Percentiles rank a stretch among this genome's conserved stretches.
phyloP scores from a whole-genome alignment of 1,284 basidiomycete genomes.

The Pholiota adiposa region DNA sequence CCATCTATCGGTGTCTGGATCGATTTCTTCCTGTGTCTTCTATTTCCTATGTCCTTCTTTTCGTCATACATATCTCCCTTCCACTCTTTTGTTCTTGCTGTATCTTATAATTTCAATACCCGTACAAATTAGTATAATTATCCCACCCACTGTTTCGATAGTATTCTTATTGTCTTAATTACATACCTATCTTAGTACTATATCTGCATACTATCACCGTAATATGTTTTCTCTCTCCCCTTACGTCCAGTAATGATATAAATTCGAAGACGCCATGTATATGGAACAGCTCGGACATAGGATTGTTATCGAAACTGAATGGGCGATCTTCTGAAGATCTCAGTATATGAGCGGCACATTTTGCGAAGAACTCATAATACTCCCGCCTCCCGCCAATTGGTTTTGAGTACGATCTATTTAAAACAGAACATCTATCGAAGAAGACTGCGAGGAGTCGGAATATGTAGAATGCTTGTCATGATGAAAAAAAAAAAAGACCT shows the following conservation, averaged over 20 bases:
- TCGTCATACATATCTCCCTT: background rate
- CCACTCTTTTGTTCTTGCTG: slow-evolving; percentile 24
- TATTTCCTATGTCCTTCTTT: no score
- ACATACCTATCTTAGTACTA: slow-evolving; percentile 11
- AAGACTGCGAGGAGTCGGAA: background rate
- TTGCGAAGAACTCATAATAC: background rate
- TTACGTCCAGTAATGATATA: background rate
- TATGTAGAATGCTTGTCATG: background rate
- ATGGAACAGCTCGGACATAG: no score
- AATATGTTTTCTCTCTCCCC: slow-evolving; percentile 9
- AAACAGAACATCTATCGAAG: background rate
- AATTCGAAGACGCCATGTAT: no score
- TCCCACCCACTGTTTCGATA: slow-evolving; percentile 19
- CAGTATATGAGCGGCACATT: background rate
- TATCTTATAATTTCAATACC: slow-evolving; percentile 22
- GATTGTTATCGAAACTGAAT: background rate
- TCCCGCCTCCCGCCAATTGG: background rate
- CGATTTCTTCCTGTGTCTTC: background rate
- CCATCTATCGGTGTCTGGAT: no score
- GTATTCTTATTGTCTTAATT: slow-evolving; percentile 21
- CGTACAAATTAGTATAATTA: slow-evolving; percentile 19
- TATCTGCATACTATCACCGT: slow-evolving; percentile 16
- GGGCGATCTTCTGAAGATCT: background rate
- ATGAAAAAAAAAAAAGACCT: slow-evolving; percentile 2
- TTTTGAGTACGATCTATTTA: background rate